Evolutionary conservation across 306 rosid genomes (phyloP), one percentile per base, ranked within the genome.

Genomic region (Citrullus mucosospermus): DNA sequence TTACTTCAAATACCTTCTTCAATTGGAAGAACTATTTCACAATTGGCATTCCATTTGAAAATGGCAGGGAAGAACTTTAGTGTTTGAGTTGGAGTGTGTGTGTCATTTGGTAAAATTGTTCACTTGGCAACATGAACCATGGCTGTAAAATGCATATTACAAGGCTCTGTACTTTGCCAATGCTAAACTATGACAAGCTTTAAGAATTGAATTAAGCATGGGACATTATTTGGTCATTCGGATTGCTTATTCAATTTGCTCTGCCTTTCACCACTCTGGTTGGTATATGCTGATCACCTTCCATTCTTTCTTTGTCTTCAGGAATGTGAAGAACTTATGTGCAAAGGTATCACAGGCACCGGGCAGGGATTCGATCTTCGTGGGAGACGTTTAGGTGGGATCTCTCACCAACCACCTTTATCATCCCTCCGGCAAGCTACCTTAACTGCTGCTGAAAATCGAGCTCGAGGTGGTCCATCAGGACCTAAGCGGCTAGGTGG

Each of bases 401-500:
- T 78, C 70, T 85, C 90, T 28, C 82, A 14, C 60, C 86, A 81
- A 71, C 79, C 83, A 32, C 86, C 85, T 56, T 58, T 69, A 53
- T 66, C 85, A 72, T 78, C 85, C 63, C 66, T 87, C 63, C 86
- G 85, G 20, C 87, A 85, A 80, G 62, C 83, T 60, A 82, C 87
- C 62, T 76, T 87, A 78, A 81, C 86, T 78, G 92, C 92, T 60
- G 90, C 89, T 56, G 92, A 87, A 87, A 83, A 55, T 75, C 78
- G 90, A 82, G 90, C 86, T 67, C 84, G 76, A 8, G 84, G 13
- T 81, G 85, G 82, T 55, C 88, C 90, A 22, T 83, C 86, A 15
- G 92, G 92, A 78, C 90, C 90, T 79, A 88, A 81, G 81, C 80
- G 86, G 75, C 78, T 87, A 77, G 92, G 89, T 67, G 90, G 92